Percentiles rank a stretch among this genome's conserved stretches.
Conservation (phyloP, 1,139 yeast genomes). For the Diutina siamensis region DNA sequence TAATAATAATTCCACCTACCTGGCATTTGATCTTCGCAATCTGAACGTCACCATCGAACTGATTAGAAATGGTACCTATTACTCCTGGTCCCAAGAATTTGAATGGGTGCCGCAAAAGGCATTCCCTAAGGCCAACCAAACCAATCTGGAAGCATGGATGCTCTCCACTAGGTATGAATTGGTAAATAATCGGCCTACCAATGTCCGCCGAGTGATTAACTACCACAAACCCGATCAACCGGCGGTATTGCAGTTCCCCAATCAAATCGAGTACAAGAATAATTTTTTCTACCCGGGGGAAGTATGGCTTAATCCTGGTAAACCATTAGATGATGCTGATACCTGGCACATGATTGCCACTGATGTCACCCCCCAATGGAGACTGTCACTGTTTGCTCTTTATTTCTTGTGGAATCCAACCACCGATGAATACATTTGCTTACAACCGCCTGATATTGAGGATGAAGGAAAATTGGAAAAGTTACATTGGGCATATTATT, state of each 20-base stretch:
- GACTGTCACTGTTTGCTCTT: constrained; percentile 61
- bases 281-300: constrained; percentile 21
- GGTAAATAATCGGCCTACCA: constrained; percentile 11
- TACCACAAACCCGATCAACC: constrained; percentile 9
- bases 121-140: constrained; percentile 14
- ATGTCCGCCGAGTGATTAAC: constrained; percentile 16
- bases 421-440: constrained; percentile 27
- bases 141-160: constrained; percentile 16
- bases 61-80: constrained; percentile 17
- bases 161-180: constrained; percentile 13
- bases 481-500: constrained; percentile 54
- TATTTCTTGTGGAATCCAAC: constrained; percentile 43
- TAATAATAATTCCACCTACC: no score
- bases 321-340: constrained; percentile 16
- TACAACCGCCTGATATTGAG: constrained; percentile 16
- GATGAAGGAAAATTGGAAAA: constrained; percentile 13
- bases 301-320: constrained; percentile 23
- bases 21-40: background rate
- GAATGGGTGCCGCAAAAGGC: constrained; percentile 18
- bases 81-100: constrained; percentile 13
- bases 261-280: constrained; percentile 23
- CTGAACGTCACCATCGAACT: constrained; percentile 21
- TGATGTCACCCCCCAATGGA: constrained; percentile 29
- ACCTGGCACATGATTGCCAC: constrained; percentile 24
- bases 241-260: constrained; percentile 13